phyloP scores from a whole-genome alignment of 2,329 filamentous ascomycete genomes.

The Colletotrichum gloeosporioides region DNA sequence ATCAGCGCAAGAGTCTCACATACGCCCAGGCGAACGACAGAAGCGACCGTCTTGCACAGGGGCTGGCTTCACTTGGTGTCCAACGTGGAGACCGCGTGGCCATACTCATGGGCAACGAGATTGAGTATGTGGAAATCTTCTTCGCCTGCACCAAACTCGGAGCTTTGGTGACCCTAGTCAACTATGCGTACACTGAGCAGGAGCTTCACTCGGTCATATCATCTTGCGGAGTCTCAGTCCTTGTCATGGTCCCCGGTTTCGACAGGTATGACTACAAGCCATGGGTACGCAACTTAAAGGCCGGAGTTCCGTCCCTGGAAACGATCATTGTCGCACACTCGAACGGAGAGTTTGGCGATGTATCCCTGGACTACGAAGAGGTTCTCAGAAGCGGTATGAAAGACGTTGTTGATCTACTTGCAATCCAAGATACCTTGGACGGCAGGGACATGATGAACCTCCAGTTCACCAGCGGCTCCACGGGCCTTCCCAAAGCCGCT shows the following conservation, averaged over 20 bases:
- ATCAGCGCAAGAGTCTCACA: neutral
- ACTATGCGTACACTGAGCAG: neutral
- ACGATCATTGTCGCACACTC: neutral
- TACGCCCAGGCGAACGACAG: neutral
- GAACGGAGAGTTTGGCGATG: neutral
- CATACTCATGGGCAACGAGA: neutral
- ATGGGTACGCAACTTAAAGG: neutral
- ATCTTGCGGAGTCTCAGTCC: neutral
- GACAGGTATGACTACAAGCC: neutral
- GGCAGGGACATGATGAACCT: neutral
- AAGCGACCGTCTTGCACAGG: neutral
- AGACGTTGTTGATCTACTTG: neutral
- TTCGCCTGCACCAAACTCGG: neutral
- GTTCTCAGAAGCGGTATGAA: neutral
- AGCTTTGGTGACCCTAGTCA: neutral
- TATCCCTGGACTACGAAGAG: neutral
- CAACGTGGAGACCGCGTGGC: neutral
- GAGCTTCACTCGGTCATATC: neutral
- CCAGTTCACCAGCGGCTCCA: neutral
- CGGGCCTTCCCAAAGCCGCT: neutral
- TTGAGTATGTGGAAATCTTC: neutral
- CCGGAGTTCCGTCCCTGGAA: neutral
- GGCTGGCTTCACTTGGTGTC: neutral
- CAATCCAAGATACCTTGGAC: neutral
- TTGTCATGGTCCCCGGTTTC: neutral